Conservation (phyloP, 73 alveolate species). For the Halteria grandinella region DNA sequence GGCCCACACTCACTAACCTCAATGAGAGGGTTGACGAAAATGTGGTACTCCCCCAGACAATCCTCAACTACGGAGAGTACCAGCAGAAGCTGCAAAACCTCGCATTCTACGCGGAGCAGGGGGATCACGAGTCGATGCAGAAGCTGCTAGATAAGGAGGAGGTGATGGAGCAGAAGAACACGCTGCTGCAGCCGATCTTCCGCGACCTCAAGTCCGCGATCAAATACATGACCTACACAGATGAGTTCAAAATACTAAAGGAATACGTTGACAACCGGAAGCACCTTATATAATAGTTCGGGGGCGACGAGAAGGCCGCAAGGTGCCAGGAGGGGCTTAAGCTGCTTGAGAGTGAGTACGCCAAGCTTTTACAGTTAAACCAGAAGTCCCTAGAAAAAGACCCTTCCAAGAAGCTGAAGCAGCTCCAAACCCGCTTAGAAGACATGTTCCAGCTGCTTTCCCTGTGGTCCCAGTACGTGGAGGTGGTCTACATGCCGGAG, state of each 20-base stretch:
- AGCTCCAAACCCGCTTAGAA: slow-evolving; percentile 35
- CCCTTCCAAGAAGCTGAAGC: slow-evolving; percentile 33
- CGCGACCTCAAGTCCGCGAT: slow-evolving; percentile 47
- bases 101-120: slow-evolving; percentile 50
- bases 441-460: slow-evolving; percentile 36
- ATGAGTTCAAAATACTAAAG: slow-evolving; percentile 39
- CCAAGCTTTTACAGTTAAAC: slow-evolving; percentile 6
- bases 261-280: slow-evolving; percentile 26
- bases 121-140: slow-evolving; percentile 53
- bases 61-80: slow-evolving; percentile 47
- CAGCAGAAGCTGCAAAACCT: slow-evolving; percentile 33
- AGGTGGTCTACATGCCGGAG: slow-evolving; percentile 59
- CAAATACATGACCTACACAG: slow-evolving; percentile 48
- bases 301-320: background rate
- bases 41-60: slow-evolving; percentile 42
- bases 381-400: background rate
- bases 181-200: slow-evolving; percentile 32
- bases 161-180: slow-evolving; percentile 50
- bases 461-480: slow-evolving; percentile 54
- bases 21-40: background rate
- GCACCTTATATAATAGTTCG: background rate
- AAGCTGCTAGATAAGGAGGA: slow-evolving; percentile 41
- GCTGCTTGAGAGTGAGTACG: slow-evolving; percentile 23
- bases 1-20: slow-evolving; percentile 39
- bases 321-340: slow-evolving; percentile 5